Conservation (phyloP, 371 early-diverging fungal genomes). For the Mucor ambiguus region DNA sequence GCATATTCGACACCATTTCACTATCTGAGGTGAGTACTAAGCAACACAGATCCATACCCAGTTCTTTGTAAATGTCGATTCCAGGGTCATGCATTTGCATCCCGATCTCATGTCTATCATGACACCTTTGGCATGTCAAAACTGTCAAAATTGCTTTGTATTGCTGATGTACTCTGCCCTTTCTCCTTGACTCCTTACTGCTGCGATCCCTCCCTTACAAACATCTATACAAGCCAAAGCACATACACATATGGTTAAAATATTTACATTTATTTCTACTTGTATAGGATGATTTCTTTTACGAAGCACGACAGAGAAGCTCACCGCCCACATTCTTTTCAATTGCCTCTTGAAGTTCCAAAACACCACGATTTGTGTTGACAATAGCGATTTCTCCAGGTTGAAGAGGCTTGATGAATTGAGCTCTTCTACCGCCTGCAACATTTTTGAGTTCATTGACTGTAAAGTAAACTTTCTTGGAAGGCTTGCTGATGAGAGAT, state of each 20-base stretch:
- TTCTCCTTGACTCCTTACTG: background rate
- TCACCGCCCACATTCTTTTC: slow-evolving; percentile 87
- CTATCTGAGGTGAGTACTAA: background rate
- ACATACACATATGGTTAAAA: background rate
- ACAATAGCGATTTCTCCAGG: slow-evolving; percentile 94
- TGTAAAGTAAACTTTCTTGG: slow-evolving; percentile 78
- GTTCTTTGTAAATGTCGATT: background rate
- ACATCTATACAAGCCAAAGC: too few species aligned
- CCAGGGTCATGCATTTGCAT: background rate
- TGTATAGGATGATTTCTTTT: background rate
- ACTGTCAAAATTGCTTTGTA: too few species aligned
- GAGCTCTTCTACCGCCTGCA: slow-evolving; percentile 70
- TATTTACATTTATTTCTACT: slow-evolving; percentile 8
- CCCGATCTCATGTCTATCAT: background rate
- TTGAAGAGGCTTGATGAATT: slow-evolving; percentile 78
- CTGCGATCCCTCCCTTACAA: background rate
- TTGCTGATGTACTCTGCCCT: background rate
- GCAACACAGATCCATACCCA: background rate
- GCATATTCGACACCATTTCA: background rate
- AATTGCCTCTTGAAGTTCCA: slow-evolving; percentile 92
- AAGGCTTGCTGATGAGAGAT: slow-evolving; percentile 80
- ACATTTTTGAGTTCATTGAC: slow-evolving; percentile 79
- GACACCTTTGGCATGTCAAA: background rate
- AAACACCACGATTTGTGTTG: slow-evolving; percentile 85
- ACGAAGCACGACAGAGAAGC: slow-evolving; percentile 79